These are phyloP conservation scores for Candida dendrica DNA, from an alignment of 805 yeast species.

Conservation along the genomic window DNA sequence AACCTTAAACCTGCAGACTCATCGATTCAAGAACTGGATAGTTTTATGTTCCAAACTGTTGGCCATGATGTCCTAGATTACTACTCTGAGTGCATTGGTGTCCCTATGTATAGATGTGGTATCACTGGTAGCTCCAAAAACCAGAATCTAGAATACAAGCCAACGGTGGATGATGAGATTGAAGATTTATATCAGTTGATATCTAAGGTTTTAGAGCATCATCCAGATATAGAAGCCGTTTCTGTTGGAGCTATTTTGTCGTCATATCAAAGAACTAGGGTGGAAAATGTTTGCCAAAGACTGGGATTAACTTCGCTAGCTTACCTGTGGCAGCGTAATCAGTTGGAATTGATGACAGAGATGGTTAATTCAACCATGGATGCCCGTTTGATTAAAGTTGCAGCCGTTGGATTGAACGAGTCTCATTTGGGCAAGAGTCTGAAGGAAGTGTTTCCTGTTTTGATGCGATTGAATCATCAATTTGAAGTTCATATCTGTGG, in stretches of 20 bases:
- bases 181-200: slow-evolving; percentile 69
- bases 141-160: slow-evolving; percentile 58
- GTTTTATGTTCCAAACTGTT: slow-evolving; percentile 97
- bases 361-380: slow-evolving; percentile 64
- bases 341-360: slow-evolving; percentile 70
- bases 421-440: slow-evolving; percentile 64
- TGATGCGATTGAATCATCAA: slow-evolving; percentile 47
- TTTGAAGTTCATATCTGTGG: slow-evolving; percentile 94
- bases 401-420: slow-evolving; percentile 75
- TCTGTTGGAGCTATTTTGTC: slow-evolving; percentile 95
- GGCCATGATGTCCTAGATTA: slow-evolving; percentile 72
- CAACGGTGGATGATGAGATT: slow-evolving; percentile 75
- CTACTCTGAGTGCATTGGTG: slow-evolving; percentile 64
- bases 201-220: slow-evolving; percentile 34
- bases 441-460: slow-evolving; percentile 49
- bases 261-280: slow-evolving; percentile 90
- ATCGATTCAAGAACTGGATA: slow-evolving; percentile 66
- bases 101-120: slow-evolving; percentile 69
- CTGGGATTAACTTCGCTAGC: slow-evolving; percentile 64
- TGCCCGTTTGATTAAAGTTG: slow-evolving; percentile 86
- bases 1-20: slow-evolving; percentile 63
- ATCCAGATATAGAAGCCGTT: slow-evolving; percentile 77
- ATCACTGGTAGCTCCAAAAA: slow-evolving; percentile 61
- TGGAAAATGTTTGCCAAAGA: slow-evolving; percentile 81
- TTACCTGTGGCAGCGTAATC: slow-evolving; percentile 88